A percentile compares a stretch with the other conserved stretches of the same genome.
Evolutionary conservation across 495 filamentous ascomycete genomes (phyloP).

Genomic region (Opeltia flavorubescens): DNA sequence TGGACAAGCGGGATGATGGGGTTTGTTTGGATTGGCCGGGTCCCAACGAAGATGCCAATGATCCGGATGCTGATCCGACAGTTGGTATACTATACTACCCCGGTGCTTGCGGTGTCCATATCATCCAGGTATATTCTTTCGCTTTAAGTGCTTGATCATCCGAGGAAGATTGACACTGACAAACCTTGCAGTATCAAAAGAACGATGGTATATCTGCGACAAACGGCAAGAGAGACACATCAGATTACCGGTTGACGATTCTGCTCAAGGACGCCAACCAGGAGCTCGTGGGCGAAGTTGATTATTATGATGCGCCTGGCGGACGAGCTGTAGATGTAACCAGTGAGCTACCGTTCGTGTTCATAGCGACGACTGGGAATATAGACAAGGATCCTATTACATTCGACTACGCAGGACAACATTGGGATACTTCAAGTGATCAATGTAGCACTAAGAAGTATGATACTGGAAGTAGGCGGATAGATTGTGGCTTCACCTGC

Average conservation of each 20-base stretch:
- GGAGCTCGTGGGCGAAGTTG: neutral
- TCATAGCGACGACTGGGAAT: neutral
- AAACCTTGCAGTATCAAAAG: neutral
- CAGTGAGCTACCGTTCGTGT: constrained; percentile 2
- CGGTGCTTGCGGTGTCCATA: constrained; percentile 6
- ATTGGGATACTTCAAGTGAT: constrained; percentile 4
- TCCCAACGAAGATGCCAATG: neutral
- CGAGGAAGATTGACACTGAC: no score
- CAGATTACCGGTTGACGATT: constrained; percentile 3
- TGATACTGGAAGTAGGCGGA: neutral
- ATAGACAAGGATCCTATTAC: constrained; percentile 3
- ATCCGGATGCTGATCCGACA: neutral
- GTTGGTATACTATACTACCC: neutral
- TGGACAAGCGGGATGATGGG: neutral
- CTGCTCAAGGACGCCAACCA: neutral
- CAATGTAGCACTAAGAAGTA: constrained; percentile 1
- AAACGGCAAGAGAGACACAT: neutral
- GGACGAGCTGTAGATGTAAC: neutral
- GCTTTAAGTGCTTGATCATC: neutral
- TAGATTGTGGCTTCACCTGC: neutral
- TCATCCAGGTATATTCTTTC: neutral
- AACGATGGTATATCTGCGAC: constrained; percentile 1
- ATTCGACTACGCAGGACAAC: constrained; percentile 3
- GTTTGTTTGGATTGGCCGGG: constrained; percentile 3
- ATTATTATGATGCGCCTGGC: neutral